Percentiles rank a stretch among this genome's conserved stretches.
Evolutionary conservation across 2,329 filamentous ascomycete genomes (phyloP).

Genomic region (Lachnellula arida): DNA sequence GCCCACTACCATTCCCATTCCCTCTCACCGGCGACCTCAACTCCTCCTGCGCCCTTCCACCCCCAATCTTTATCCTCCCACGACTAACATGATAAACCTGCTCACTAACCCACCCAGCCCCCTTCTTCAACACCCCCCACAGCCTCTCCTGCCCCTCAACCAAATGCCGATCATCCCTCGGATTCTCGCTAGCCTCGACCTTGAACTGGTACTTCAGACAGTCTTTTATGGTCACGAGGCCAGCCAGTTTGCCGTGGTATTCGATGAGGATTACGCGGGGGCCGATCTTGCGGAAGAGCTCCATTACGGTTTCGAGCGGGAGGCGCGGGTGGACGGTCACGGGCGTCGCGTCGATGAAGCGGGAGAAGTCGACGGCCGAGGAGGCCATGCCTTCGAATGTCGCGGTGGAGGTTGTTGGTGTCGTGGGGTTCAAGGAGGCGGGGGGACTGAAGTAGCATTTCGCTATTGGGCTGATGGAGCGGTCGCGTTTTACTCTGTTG

Average conservation of each 20-base stretch:
- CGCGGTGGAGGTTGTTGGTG: slow-evolving; percentile 33
- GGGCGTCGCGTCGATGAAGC: slow-evolving; percentile 84
- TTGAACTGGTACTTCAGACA: slow-evolving; percentile 98
- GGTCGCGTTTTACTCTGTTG: slow-evolving; percentile 68
- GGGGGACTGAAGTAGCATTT: slow-evolving; percentile 68
- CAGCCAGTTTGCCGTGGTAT: slow-evolving; percentile 75
- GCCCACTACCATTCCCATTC: slow-evolving; percentile 11
- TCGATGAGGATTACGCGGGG: slow-evolving; percentile 91
- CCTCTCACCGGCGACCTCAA: slow-evolving; percentile 31
- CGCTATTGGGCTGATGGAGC: slow-evolving; percentile 59
- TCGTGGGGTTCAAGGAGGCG: slow-evolving; percentile 29
- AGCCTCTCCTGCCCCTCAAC: slow-evolving; percentile 59
- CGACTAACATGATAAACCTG: slow-evolving; percentile 49
- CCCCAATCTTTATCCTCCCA: slow-evolving; percentile 50
- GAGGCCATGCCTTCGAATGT: slow-evolving; percentile 58
- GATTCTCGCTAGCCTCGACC: slow-evolving; percentile 79
- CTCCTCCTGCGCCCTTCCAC: slow-evolving; percentile 28
- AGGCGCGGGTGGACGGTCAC: slow-evolving; percentile 87
- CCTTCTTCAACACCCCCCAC: slow-evolving; percentile 53
- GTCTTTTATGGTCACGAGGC: slow-evolving; percentile 93
- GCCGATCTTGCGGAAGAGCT: slow-evolving; percentile 96
- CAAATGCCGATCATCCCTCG: slow-evolving; percentile 49
- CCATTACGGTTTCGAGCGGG: slow-evolving; percentile 95
- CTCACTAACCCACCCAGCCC: slow-evolving; percentile 55
- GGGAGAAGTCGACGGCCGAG: slow-evolving; percentile 70